Evolutionary conservation across 208 protist species (phyloP).

Genomic region (Plasmodiophora brassicae): DNA sequence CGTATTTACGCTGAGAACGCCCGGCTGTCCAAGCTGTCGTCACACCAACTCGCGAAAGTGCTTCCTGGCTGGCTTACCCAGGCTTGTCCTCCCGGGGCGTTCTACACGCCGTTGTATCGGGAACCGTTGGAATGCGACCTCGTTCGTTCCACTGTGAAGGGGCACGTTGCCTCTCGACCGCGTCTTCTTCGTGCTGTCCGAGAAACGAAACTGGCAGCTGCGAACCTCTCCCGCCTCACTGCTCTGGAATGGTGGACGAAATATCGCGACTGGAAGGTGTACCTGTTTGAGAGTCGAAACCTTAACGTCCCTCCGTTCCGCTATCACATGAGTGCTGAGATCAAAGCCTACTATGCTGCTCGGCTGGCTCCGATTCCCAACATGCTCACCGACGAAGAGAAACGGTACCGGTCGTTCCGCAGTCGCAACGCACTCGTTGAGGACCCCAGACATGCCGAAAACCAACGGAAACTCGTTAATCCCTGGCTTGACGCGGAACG

Average conservation of each 20-base stretch:
- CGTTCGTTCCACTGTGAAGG: neutral
- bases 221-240: neutral
- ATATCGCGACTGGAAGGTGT: neutral
- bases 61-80: neutral
- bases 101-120: neutral
- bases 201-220: neutral
- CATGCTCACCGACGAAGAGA: neutral
- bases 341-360: neutral
- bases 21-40: neutral
- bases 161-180: neutral
- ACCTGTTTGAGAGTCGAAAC: neutral
- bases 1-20: neutral
- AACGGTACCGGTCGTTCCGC: neutral
- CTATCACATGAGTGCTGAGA: neutral
- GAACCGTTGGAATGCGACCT: neutral
- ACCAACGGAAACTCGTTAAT: neutral
- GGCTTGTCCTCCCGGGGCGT: neutral
- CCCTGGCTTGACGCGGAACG: neutral
- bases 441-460: neutral
- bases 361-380: neutral
- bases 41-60: neutral
- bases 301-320: neutral
- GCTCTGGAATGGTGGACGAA: neutral
- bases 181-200: neutral
- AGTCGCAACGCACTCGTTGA: neutral